Percentiles rank a stretch among this genome's conserved stretches.
phyloP scores from a whole-genome alignment of 345 rosid genomes.

The Leavenworthia alabamica region DNA sequence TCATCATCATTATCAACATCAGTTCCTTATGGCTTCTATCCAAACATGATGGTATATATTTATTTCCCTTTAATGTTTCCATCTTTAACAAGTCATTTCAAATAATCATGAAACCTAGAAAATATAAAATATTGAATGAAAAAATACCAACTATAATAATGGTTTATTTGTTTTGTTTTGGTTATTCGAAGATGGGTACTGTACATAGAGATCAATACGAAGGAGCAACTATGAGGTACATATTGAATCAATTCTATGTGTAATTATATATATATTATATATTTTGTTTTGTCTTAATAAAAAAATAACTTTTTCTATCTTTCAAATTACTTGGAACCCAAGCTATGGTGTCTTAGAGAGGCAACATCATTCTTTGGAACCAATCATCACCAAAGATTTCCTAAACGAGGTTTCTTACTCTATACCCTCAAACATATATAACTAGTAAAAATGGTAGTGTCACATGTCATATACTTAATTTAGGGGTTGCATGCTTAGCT shows the following conservation, averaged over 20 bases:
- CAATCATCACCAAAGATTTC: slow-evolving; percentile 55
- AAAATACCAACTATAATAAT: not conserved
- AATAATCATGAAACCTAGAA: not conserved
- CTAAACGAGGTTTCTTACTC: slow-evolving; percentile 50
- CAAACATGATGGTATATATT: slow-evolving; percentile 53
- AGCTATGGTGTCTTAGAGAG: slow-evolving; percentile 43
- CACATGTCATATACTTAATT: not conserved
- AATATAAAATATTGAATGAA: not conserved
- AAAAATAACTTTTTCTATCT: not conserved
- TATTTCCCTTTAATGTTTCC: not conserved
- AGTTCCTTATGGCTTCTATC: slow-evolving; percentile 57
- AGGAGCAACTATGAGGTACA: slow-evolving; percentile 50
- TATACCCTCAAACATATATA: not conserved
- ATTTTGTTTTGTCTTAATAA: not conserved
- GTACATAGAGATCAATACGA: slow-evolving; percentile 50
- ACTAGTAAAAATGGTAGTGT: not conserved
- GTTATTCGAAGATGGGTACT: slow-evolving; percentile 56
- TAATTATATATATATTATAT: not conserved
- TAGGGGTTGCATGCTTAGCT: not conserved
- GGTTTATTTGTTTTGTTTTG: not conserved
- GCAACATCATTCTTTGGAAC: slow-evolving; percentile 55
- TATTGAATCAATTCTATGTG: not conserved
- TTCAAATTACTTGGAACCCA: slow-evolving; percentile 54
- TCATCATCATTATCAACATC: slow-evolving; percentile 19
- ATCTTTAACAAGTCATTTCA: not conserved